A percentile compares a stretch with the other conserved stretches of the same genome.
phyloP scores from a whole-genome alignment of 2,329 filamentous ascomycete genomes.

The Calonectria leucothoes region DNA sequence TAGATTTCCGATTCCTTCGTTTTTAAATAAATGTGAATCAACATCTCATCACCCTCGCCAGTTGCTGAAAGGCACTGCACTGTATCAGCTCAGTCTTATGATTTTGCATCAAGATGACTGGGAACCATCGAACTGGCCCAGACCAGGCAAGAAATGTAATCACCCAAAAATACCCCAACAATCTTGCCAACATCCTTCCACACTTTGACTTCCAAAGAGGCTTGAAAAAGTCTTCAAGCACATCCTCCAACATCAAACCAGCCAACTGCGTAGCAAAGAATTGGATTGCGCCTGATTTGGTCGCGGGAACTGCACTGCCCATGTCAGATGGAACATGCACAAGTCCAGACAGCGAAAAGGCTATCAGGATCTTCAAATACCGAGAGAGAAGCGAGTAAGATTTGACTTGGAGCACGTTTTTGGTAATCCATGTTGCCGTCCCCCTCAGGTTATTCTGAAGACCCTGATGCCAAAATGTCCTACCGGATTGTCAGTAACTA shows the following conservation, averaged over 20 bases:
- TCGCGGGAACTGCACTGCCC: constrained; percentile 28
- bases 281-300: constrained; percentile 29
- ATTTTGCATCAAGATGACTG: constrained; percentile 29
- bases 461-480: constrained; percentile 36
- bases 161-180: constrained; percentile 34
- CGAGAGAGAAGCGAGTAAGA: constrained; percentile 21
- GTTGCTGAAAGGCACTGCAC: constrained; percentile 25
- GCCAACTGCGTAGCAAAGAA: constrained; percentile 31
- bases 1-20: neutral
- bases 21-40: neutral
- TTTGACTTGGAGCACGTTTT: constrained; percentile 26
- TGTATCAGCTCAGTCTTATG: constrained; percentile 28
- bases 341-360: constrained; percentile 29
- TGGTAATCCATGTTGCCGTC: constrained; percentile 34
- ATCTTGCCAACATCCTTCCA: neutral
- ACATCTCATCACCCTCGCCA: constrained; percentile 5
- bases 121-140: constrained; percentile 34
- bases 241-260: constrained; percentile 32
- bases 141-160: constrained; percentile 35
- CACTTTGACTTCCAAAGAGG: constrained; percentile 24
- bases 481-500: neutral
- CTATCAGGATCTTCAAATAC: constrained; percentile 32
- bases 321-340: constrained; percentile 33
- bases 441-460: constrained; percentile 31
- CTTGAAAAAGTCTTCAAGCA: constrained; percentile 24